These are phyloP conservation scores for Ogataea ganodermae DNA, from an alignment of 805 yeast species.

Conservation along the genomic window DNA sequence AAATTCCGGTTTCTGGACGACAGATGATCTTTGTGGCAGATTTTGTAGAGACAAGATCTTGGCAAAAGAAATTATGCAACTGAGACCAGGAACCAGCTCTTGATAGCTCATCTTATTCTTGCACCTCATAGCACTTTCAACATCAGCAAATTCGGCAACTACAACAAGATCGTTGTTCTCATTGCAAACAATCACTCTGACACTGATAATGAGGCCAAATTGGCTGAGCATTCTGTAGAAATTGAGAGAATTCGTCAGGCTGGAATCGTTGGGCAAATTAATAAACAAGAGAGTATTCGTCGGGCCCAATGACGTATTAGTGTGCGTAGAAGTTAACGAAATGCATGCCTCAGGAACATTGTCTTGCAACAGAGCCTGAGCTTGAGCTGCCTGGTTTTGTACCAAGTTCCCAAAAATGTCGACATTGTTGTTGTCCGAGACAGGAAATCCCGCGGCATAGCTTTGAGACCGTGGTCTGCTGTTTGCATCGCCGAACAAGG, in stretches of 20 bases:
- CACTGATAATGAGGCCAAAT: conserved; percentile 63
- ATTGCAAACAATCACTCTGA: conserved; percentile 54
- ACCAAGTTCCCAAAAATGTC: conserved; percentile 9
- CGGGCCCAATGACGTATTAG: conserved; percentile 71
- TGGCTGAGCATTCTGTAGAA: conserved; percentile 52
- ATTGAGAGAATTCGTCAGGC: conserved; percentile 52
- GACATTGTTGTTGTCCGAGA: conserved; percentile 8
- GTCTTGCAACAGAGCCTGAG: conserved; percentile 46
- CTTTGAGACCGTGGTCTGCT: conserved; percentile 47
- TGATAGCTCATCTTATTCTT: conserved; percentile 77
- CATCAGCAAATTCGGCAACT: conserved; percentile 68
- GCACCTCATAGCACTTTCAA: conserved; percentile 79
- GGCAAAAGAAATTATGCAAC: conserved; percentile 82
- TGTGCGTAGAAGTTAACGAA: conserved; percentile 68
- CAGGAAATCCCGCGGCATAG: conserved; percentile 26
- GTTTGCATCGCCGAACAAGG: conserved; percentile 13
- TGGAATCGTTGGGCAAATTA: conserved; percentile 61
- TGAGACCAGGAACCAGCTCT: conserved; percentile 77
- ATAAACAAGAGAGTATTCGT: conserved; percentile 77
- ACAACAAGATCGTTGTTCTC: conserved; percentile 43
- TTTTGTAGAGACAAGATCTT: conserved; percentile 46
- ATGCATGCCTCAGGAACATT: conserved; percentile 60
- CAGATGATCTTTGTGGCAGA: not conserved
- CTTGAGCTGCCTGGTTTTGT: conserved; percentile 1
- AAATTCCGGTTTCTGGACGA: not conserved